Conservation (phyloP, 306 rosid genomes). For the Vachellia collinsii region DNA sequence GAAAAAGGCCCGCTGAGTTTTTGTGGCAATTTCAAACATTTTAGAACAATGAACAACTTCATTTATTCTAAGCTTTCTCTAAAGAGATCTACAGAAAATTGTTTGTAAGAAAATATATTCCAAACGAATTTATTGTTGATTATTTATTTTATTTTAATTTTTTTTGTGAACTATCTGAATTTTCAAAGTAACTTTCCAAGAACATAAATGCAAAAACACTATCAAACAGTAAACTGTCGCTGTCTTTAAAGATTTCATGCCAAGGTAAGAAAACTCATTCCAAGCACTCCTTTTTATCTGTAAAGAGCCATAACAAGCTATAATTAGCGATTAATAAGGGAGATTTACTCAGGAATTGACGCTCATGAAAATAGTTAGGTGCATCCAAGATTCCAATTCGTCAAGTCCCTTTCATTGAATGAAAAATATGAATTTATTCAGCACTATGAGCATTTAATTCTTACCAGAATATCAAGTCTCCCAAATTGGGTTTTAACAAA, state of each 20-base stretch:
- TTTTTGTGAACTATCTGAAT: background rate
- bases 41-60: background rate
- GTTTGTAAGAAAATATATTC: background rate
- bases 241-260: background rate
- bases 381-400: slow-evolving; percentile 1
- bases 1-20: background rate
- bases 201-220: background rate
- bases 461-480: slow-evolving; percentile 54
- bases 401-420: background rate
- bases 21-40: background rate
- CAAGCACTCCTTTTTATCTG: background rate
- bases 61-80: background rate
- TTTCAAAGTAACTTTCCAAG: background rate
- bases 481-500: slow-evolving; percentile 44
- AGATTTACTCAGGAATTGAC: background rate
- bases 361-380: background rate
- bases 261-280: background rate
- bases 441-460: background rate
- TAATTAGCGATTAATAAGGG: background rate
- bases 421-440: slow-evolving; percentile 4
- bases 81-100: background rate
- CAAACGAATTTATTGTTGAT: background rate
- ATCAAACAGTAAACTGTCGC: background rate
- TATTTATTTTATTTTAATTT: background rate
- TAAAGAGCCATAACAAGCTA: background rate